A percentile compares a stretch with the other conserved stretches of the same genome.
These are phyloP conservation scores for Fibroporia radiculosa DNA, from an alignment of 768 basidiomycete species.

Conservation along the genomic window DNA sequence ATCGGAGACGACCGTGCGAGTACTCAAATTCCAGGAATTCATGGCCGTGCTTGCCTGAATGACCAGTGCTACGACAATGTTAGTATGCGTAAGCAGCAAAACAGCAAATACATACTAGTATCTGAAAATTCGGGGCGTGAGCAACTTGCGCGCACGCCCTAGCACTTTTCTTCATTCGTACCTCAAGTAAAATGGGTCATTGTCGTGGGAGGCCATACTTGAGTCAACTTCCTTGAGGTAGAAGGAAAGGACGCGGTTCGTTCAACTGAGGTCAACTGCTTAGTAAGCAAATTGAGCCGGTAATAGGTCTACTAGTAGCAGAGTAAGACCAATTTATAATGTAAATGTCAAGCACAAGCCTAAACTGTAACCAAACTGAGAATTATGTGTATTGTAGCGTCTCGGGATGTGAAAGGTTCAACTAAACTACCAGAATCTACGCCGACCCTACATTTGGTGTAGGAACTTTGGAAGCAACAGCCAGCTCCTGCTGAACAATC, in stretches of 20 bases:
- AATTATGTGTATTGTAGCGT: too few species aligned
- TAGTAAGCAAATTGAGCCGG: too few species aligned
- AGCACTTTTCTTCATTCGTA: slow-evolving; percentile 24
- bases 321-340: too few species aligned
- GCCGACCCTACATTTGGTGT: too few species aligned
- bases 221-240: background rate
- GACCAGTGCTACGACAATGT: slow-evolving; percentile 69
- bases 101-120: slow-evolving; percentile 39
- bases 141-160: slow-evolving; percentile 18
- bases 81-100: slow-evolving; percentile 1
- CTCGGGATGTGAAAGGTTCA: too few species aligned
- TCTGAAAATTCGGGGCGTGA: slow-evolving; percentile 25
- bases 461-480: slow-evolving; percentile 12
- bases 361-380: too few species aligned
- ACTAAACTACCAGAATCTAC: too few species aligned
- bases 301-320: too few species aligned
- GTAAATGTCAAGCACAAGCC: too few species aligned
- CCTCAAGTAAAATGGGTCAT: slow-evolving; percentile 79
- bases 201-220: slow-evolving; percentile 46
- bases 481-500: slow-evolving; percentile 32
- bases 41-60: slow-evolving; percentile 96
- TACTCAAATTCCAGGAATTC: slow-evolving; percentile 99
- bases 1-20: slow-evolving; percentile 90
- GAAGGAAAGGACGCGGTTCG: background rate
- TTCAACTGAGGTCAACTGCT: too few species aligned